Conservation (phyloP, 495 filamentous ascomycete species). For the Podospora comata region DNA sequence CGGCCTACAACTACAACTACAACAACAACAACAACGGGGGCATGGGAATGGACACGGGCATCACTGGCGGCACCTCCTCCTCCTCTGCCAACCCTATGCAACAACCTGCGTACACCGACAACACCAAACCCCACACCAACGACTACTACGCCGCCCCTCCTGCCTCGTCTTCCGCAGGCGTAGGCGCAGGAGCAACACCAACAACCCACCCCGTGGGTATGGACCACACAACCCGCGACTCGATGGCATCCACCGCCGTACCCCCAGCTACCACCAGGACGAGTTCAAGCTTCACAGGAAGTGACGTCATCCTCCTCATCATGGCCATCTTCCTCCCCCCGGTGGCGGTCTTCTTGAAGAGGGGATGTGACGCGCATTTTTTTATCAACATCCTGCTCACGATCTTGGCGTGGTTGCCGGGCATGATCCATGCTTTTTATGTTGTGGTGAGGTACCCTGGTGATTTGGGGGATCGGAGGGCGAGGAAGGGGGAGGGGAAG, state of each 20-base stretch:
- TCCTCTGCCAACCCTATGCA: not conserved
- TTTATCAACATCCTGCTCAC: constrained; percentile 86
- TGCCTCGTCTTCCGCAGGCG: not conserved
- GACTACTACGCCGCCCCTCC: not conserved
- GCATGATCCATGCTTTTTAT: constrained; percentile 70
- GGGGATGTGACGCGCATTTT: constrained; percentile 77
- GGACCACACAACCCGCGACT: not conserved
- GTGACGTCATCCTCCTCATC: constrained; percentile 19
- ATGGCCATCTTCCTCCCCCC: constrained; percentile 83
- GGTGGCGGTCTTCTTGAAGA: constrained; percentile 87
- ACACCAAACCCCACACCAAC: not conserved
- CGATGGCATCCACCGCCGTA: not conserved
- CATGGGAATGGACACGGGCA: not conserved
- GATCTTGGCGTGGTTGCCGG: constrained; percentile 76
- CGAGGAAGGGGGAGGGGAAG: not conserved
- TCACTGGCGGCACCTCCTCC: not conserved
- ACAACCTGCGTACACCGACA: not conserved
- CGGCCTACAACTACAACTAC: not conserved
- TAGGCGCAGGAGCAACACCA: not conserved
- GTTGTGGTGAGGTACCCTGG: constrained; percentile 5
- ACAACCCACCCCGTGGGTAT: not conserved
- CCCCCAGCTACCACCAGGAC: not conserved
- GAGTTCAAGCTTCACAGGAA: not conserved
- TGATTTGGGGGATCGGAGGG: not conserved
- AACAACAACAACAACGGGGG: no score